Base-by-base conservation (phyloP, 148 eudicot species). In the Camellia lanceoleosa region DNA sequence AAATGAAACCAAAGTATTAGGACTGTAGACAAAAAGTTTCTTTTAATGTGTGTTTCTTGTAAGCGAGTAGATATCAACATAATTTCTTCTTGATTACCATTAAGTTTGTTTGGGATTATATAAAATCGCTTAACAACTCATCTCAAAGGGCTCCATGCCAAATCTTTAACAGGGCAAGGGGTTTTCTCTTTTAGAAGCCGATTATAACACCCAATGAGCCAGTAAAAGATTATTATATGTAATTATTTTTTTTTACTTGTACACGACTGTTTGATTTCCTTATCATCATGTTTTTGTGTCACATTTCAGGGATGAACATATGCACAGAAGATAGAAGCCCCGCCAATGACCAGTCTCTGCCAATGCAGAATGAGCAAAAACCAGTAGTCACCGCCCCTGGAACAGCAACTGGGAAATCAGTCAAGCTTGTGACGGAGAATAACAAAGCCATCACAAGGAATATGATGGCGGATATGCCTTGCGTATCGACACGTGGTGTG, bases 401-500 rank as follows among this genome's bases (percentile, higher is more conserved):
- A 23, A 30, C 15, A 23, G 23, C 70, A 7, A 51, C 65, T 4
- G 51, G 55, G 71, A 54, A 41, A 68, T 10, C 67, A 4, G 54
- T 12, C 8, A 61, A 75, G 46, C 41, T 42, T 20, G 30, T 38
- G 7, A 30, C 38, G 49, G 52, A 20, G 73, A 68, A 70, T 4
- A 72, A 68, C 4, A 77, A 18, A n/a, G 47, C 75, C 0, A 59
- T 30, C 30, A 55, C 43, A 51, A 84, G 46, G 74, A 78, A 75
- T 11, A 63, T 68, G 73, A 80, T 85, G 87, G 58, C 7, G 14
- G 83, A 83, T 44, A 84, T 87, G 89, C 89, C 89, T 2, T 77
- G 79, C 30, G 90, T 91, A 44, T 85, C 84, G 3, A 91, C 92
- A 14, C 73, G 77, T 78, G 89, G 77, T 14, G 73, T 82, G 4